Conservation (phyloP, 2,329 filamentous ascomycete species). For the Alternaria conjuncta region DNA sequence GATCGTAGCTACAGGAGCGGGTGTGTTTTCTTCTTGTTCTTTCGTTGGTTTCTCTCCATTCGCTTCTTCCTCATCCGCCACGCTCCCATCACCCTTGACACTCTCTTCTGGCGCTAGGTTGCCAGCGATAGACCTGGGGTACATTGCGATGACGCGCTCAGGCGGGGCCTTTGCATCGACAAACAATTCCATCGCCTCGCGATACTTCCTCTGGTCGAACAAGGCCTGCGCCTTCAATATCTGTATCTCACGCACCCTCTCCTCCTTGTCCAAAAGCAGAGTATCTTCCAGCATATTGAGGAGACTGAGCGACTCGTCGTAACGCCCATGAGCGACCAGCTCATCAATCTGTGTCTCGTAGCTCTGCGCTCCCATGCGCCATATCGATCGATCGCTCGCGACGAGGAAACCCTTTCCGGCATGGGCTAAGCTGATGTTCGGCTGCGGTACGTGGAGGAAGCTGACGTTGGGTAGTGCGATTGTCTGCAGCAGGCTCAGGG, state of each 20-base stretch:
- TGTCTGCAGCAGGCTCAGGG: constrained; percentile 85
- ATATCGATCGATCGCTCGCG: constrained; percentile 86
- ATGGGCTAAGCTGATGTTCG: constrained; percentile 91
- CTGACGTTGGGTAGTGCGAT: constrained; percentile 82
- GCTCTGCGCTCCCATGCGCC: constrained; percentile 93
- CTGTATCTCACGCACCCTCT: constrained; percentile 82
- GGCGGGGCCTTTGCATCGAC: constrained; percentile 89
- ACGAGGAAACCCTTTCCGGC: constrained; percentile 96
- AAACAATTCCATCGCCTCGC: constrained; percentile 87
- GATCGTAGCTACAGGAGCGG: constrained; percentile 35
- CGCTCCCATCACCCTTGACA: constrained; percentile 54
- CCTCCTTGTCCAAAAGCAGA: constrained; percentile 79
- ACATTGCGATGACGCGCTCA: constrained; percentile 83
- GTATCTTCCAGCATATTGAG: constrained; percentile 92
- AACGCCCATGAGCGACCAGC: constrained; percentile 73
- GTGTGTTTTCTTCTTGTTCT: constrained; percentile 34
- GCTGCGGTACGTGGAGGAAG: constrained; percentile 88
- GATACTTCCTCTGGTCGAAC: constrained; percentile 83
- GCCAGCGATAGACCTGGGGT: constrained; percentile 83
- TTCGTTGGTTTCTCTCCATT: constrained; percentile 27
- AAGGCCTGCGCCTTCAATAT: constrained; percentile 88
- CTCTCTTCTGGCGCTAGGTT: constrained; percentile 71
- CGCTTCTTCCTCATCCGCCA: constrained; percentile 35
- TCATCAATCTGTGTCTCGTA: constrained; percentile 90
- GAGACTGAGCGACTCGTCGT: constrained; percentile 92